Base-by-base conservation (phyloP, 768 basidiomycete species). In the Tephrocybe rancida region DNA sequence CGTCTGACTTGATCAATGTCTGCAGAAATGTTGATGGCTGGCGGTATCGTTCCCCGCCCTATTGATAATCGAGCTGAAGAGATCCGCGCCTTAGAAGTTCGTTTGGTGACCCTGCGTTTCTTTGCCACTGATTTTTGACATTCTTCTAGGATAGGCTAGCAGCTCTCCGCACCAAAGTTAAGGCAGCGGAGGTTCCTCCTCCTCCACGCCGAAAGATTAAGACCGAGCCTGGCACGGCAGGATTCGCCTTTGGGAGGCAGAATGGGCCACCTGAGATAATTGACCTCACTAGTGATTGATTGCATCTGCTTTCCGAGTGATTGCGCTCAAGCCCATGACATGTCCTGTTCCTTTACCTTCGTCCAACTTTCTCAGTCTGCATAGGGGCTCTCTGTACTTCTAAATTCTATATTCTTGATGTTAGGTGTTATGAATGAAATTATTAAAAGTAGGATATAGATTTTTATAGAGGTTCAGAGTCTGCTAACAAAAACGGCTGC, bases 21-120 rank as follows among this genome's bases (percentile, higher is more conserved):
- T n/a, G 4, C 18, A 55, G 52, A 34, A 7, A 44, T 50, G 54
- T n/a, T 55, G n/a, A 50, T 55, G 54, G 54, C 54, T 16, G 47
- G 50, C 11, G 55, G 48, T 3, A 56, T 56, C 32, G 44, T 56
- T 32, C 54, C 58, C 11, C 50, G 55, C 24, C 50, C 58, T 32
- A 30, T 30, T 30, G 49, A 38, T 6, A 14, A 5, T n/a, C 21
- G 32, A 34, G 35, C n/a, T 10, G 38, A 43, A 6, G 37, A 51
- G 32, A 56, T 56, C 24, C 49, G 50, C 21, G 32, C 25, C 5
- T 43, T 55, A 6, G 54, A 55, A 48, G 54, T 45, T 37, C 38
- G 2, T 8, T 29, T 21, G 2, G 26, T 27, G 34, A 14, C 25
- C 24, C 42, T 16, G 2, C 5, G 7, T 38, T 11, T 44, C 6